Conservation (phyloP, 768 basidiomycete genomes). For the Candolleomyces eurysporus region DNA sequence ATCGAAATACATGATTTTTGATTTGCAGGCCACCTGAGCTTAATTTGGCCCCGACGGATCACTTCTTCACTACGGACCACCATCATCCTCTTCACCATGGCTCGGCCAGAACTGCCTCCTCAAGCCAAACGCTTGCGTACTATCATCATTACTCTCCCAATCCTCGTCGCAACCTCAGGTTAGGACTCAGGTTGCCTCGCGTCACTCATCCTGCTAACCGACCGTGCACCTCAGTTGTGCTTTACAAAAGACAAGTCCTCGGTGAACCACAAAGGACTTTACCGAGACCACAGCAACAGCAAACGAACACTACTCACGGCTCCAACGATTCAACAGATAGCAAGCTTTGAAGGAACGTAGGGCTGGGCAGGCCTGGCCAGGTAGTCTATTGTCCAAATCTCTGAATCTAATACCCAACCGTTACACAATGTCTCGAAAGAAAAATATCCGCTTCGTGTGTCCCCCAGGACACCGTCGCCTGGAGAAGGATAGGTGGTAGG, state of each 20-base stretch:
- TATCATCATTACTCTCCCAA: conserved; percentile 62
- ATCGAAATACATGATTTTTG: background rate
- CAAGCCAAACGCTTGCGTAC: conserved; percentile 41
- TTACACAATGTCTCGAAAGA: too few species aligned
- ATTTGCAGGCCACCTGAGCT: background rate
- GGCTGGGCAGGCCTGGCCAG: background rate
- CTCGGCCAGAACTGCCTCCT: conserved; percentile 27
- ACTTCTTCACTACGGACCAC: background rate
- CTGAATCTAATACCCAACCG: too few species aligned
- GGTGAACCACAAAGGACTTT: conserved; percentile 24
- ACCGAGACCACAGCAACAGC: conserved; percentile 6
- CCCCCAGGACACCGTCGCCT: too few species aligned
- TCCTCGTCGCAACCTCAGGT: conserved; percentile 67
- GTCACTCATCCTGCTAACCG: background rate
- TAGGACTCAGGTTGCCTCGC: conserved; percentile 21
- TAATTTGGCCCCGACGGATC: background rate
- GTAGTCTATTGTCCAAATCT: too few species aligned
- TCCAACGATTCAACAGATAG: too few species aligned
- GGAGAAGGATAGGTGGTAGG: conserved; percentile 16
- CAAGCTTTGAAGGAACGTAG: background rate
- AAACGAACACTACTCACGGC: background rate
- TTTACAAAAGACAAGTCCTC: conserved; percentile 63
- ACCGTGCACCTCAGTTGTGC: conserved; percentile 42
- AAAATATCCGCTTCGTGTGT: background rate
- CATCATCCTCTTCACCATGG: conserved; percentile 17